Evolutionary conservation across 805 yeast species (phyloP).

Genomic region (Lachancea waltii): DNA sequence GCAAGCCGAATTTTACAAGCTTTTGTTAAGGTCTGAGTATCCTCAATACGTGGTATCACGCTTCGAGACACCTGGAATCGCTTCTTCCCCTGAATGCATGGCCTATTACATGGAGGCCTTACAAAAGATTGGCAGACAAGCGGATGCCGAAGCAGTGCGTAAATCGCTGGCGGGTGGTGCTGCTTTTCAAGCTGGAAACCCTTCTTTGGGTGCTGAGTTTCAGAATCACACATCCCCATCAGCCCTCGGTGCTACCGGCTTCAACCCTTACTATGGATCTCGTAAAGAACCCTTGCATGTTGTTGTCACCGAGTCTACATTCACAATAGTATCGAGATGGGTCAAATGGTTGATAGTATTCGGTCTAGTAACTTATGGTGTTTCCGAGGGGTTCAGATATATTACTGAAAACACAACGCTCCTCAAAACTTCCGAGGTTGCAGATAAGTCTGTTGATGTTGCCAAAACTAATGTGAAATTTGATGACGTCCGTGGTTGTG

Average conservation of each 20-base stretch:
- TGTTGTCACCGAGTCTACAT: slow-evolving; percentile 78
- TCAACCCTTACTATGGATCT: slow-evolving; percentile 45
- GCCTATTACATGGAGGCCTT: slow-evolving; percentile 75
- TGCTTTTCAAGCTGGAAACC: slow-evolving; percentile 21
- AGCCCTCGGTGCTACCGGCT: slow-evolving; percentile 24
- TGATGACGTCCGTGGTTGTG: slow-evolving; percentile 93
- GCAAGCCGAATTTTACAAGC: slow-evolving; percentile 80
- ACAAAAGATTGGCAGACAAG: slow-evolving; percentile 65
- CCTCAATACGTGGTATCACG: slow-evolving; percentile 97
- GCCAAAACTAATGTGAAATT: slow-evolving; percentile 81
- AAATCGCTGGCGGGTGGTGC: slow-evolving; percentile 38
- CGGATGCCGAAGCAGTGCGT: slow-evolving; percentile 67
- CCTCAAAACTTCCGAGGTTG: slow-evolving; percentile 63
- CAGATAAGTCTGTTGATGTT: slow-evolving; percentile 76
- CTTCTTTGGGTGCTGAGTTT: slow-evolving; percentile 2
- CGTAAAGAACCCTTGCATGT: slow-evolving; percentile 87
- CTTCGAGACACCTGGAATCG: slow-evolving; percentile 91
- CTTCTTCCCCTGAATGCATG: slow-evolving; percentile 72
- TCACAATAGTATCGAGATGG: slow-evolving; percentile 78
- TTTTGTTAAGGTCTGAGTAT: slow-evolving; percentile 69
- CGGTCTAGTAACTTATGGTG: slow-evolving; percentile 73
- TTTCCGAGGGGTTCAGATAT: slow-evolving; percentile 70
- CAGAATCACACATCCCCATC: slow-evolving; percentile 12
- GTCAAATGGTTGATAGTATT: slow-evolving; percentile 81
- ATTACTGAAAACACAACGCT: slow-evolving; percentile 67